phyloP scores from a whole-genome alignment of 2,329 filamentous ascomycete species.

The Nigrospora sphaerica region DNA sequence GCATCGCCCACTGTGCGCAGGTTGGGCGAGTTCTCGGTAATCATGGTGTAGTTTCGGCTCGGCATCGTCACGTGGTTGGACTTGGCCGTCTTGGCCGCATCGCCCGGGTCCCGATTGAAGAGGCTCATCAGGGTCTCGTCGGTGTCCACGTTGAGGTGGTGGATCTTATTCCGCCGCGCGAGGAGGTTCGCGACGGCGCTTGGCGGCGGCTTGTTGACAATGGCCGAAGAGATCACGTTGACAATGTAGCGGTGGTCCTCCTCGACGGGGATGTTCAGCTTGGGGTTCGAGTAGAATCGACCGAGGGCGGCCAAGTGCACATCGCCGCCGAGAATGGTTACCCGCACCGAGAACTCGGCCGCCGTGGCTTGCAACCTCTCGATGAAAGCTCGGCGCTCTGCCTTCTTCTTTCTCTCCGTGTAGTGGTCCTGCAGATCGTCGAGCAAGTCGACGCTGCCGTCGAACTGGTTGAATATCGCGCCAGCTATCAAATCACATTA shows the following conservation, averaged over 20 bases:
- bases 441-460: constrained; percentile 85
- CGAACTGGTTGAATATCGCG: constrained; percentile 86
- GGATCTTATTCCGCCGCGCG: constrained; percentile 80
- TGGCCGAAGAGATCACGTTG: constrained; percentile 89
- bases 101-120: constrained; percentile 83
- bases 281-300: constrained; percentile 88
- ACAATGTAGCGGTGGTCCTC: constrained; percentile 91
- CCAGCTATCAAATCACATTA: constrained; percentile 42
- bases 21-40: constrained; percentile 77
- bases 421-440: constrained; percentile 96
- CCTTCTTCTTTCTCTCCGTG: constrained; percentile 85
- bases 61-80: constrained; percentile 86
- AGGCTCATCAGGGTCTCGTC: constrained; percentile 92
- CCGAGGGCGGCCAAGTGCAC: constrained; percentile 89
- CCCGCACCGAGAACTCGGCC: constrained; percentile 76
- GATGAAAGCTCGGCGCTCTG: constrained; percentile 72
- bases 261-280: constrained; percentile 67
- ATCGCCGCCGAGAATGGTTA: constrained; percentile 90
- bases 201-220: constrained; percentile 90
- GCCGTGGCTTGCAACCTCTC: constrained; percentile 77
- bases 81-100: constrained; percentile 61
- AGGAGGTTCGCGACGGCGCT: constrained; percentile 83
- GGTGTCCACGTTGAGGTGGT: constrained; percentile 63
- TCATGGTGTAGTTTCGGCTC: constrained; percentile 85
- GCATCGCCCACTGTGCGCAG: constrained; percentile 19